Percentiles rank a stretch among this genome's conserved stretches.
Conservation (phyloP, 2,329 filamentous ascomycete genomes). For the Sordariomycetes sp. region DNA sequence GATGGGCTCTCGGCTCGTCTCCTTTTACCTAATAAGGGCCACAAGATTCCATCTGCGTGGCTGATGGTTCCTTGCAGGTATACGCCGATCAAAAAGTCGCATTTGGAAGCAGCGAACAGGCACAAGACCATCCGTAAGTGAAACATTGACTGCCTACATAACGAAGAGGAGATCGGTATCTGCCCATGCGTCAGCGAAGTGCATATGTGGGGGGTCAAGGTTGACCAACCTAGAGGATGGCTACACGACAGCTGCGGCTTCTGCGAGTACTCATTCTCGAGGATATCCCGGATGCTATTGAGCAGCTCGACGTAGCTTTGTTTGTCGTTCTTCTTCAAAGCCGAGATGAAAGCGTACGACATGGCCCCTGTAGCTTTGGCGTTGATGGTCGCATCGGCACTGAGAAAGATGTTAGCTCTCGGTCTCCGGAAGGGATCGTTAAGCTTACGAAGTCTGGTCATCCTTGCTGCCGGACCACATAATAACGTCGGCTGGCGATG, state of each 20-base stretch:
- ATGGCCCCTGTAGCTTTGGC: conserved; percentile 92
- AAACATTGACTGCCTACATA: conserved; percentile 47
- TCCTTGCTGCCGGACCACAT: conserved; percentile 99
- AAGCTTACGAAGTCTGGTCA: conserved; percentile 69
- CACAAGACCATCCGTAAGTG: too few species aligned
- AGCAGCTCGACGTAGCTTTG: conserved; percentile 94
- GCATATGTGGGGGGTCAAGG: too few species aligned
- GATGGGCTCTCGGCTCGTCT: too few species aligned
- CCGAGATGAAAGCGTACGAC: conserved; percentile 93
- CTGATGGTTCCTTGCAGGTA: too few species aligned
- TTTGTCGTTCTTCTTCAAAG: conserved; percentile 84
- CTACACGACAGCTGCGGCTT: conserved; percentile 95
- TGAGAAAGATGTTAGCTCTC: conserved; percentile 26
- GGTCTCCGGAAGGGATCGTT: conserved; percentile 25
- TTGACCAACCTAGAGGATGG: conserved; percentile 77
- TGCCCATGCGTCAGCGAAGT: too few species aligned
- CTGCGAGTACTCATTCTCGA: conserved; percentile 80
- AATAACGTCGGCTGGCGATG: conserved; percentile 87
- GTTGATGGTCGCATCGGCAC: conserved; percentile 81
- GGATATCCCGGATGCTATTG: conserved; percentile 88
- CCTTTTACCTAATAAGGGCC: too few species aligned
- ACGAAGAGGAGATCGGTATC: conserved; percentile 59
- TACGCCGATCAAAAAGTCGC: too few species aligned
- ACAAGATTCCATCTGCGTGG: too few species aligned
- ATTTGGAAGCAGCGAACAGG: too few species aligned